Evolutionary conservation across 306 rosid genomes (phyloP).

Genomic region (Spatholobus suberectus): DNA sequence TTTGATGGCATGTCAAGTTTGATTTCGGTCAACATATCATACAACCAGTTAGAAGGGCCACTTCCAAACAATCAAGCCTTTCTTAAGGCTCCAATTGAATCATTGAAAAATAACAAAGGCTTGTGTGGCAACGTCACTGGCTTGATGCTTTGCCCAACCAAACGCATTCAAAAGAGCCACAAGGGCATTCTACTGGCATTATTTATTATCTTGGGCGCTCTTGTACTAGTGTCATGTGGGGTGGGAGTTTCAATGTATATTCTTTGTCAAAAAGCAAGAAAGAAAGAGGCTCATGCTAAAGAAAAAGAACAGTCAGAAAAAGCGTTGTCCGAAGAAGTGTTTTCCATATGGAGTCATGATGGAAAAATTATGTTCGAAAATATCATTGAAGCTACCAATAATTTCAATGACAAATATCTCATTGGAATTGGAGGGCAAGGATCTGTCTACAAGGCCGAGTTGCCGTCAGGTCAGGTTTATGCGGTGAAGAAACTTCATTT

Average conservation of each 20-base stretch:
- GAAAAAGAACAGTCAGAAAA: no score
- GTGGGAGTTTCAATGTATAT: slow-evolving; percentile 20
- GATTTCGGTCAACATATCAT: slow-evolving; percentile 46
- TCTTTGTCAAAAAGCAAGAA: slow-evolving; percentile 9
- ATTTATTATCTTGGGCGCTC: not conserved
- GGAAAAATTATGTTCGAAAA: slow-evolving; percentile 31
- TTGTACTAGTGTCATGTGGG: not conserved
- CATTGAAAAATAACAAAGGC: slow-evolving; percentile 32
- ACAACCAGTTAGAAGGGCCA: slow-evolving; percentile 39
- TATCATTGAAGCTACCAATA: slow-evolving; percentile 40
- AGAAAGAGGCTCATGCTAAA: not conserved
- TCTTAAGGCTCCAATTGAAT: slow-evolving; percentile 34
- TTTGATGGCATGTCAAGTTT: slow-evolving; percentile 47
- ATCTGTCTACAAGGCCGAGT: slow-evolving; percentile 31
- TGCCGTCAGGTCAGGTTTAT: not conserved
- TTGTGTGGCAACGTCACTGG: slow-evolving; percentile 43
- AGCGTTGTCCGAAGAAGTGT: no score
- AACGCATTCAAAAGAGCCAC: not conserved
- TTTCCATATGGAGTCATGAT: slow-evolving; percentile 39
- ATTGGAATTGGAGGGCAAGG: slow-evolving; percentile 42
- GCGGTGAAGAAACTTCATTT: slow-evolving; percentile 41
- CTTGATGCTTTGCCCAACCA: slow-evolving; percentile 17
- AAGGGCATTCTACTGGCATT: not conserved
- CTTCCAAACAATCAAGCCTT: slow-evolving; percentile 38
- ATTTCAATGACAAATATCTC: slow-evolving; percentile 35